phyloP scores from a whole-genome alignment of 208 protist genomes.

The Trichomonas tenax region DNA sequence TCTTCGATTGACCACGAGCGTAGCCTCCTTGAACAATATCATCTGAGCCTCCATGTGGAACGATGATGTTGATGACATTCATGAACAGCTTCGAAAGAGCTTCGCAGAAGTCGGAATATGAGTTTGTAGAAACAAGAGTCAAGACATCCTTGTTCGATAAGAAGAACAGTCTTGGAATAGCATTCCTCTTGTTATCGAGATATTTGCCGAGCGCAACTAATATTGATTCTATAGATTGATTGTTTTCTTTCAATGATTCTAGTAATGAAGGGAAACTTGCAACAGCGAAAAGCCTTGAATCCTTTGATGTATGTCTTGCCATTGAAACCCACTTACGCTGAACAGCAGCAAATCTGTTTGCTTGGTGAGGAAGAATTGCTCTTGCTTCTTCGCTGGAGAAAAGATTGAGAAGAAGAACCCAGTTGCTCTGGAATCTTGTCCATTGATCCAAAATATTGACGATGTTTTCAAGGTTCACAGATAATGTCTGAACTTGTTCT shows the following conservation, averaged over 20 bases:
- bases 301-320: neutral
- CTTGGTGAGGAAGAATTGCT: neutral
- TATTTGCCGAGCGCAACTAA: neutral
- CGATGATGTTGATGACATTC: neutral
- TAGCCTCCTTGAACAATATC: neutral
- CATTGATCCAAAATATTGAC: neutral
- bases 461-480: neutral
- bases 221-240: neutral
- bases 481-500: neutral
- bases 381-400: neutral
- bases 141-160: neutral
- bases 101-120: neutral
- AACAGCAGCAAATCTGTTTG: neutral
- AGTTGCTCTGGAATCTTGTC: neutral
- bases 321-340: neutral
- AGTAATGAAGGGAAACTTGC: neutral
- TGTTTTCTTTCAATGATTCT: neutral
- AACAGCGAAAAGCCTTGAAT: neutral
- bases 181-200: neutral
- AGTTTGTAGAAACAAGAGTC: neutral
- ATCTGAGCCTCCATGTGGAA: neutral
- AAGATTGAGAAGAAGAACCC: neutral
- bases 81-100: neutral
- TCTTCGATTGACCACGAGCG: neutral
- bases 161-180: neutral